Evolutionary conservation across 805 yeast species (phyloP), one percentile per base, ranked within the genome.

Genomic region (Ogataea angusta): DNA sequence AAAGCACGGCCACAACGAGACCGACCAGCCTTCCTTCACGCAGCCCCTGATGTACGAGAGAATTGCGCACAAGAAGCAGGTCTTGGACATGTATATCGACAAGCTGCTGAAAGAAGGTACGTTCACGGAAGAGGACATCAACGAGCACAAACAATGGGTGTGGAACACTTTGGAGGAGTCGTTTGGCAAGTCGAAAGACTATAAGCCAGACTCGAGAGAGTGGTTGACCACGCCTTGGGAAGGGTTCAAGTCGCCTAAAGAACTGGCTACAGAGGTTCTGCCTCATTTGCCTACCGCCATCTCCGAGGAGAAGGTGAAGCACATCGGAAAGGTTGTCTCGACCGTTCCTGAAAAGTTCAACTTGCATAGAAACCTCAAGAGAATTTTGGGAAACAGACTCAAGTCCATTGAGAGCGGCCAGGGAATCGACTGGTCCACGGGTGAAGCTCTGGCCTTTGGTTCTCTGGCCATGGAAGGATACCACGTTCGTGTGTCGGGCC

Each of bases 201-300:
- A 89, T 71, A 77, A 76, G 57, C 95, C 97, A 56, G 83, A 89
- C 49, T 77, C 91, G 22, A 81, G 95, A 73, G 97, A 91, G 72
- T 93, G 99, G 99, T 78, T 93, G 58, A 86, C 99, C 40, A 86
- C 96, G 32, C 93, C 97, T 53, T 93, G 99, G 99, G 96, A 90
- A 68, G 96, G 88, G 53, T 93, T 93, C 76, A 95, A 95, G 76
- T 86, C 96, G 40, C 96, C 97, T 63, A 88, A 81, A 68, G 98
- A 90, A 69, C 78, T 93, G 57, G 96, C 97, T 30, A 86, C 93
- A 43, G 98, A 93, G 71, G 75, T 93, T 35, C 75, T 93, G 62
- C 97, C 98, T 32, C 97, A 93, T 64, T 80, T 87, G 62, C 97
- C 98, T 66, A 93, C 99, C 38, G 93, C 86, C 47, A 87, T 93